phyloP scores from a whole-genome alignment of 805 yeast genomes.

The Candida xiaguanensis region DNA sequence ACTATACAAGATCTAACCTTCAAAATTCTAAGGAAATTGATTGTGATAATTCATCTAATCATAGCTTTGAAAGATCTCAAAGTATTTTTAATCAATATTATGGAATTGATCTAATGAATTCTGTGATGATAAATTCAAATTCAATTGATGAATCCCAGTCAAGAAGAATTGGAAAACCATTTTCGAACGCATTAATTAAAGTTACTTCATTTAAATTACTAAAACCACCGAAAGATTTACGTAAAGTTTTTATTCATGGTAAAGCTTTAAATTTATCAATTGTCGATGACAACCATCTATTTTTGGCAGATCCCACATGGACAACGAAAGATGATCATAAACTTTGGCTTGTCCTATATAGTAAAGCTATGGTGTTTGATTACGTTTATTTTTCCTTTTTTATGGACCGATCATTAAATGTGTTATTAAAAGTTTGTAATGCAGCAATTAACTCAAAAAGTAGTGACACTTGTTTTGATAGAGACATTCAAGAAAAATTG shows the following conservation, averaged over 20 bases:
- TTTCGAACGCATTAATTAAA: conserved; percentile 5
- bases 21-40: conserved; percentile 2
- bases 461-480: conserved; percentile 21
- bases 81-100: conserved; percentile 1
- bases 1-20: too few species aligned
- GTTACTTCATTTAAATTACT: neutral
- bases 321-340: conserved; percentile 14
- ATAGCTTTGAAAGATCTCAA: conserved; percentile 7
- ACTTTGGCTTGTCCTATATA: conserved; percentile 31
- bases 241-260: neutral
- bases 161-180: conserved; percentile 5
- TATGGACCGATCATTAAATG: conserved; percentile 34
- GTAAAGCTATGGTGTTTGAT: conserved; percentile 24
- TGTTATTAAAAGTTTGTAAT: conserved; percentile 13
- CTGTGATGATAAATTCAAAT: neutral
- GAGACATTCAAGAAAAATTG: conserved; percentile 25
- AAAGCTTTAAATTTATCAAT: neutral
- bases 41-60: conserved; percentile 1
- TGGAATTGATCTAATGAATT: conserved; percentile 1
- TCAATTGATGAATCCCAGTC: neutral
- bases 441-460: conserved; percentile 9
- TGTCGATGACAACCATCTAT: neutral
- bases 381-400: conserved; percentile 31
- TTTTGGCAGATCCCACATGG: conserved; percentile 22
- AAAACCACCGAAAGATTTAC: neutral